Evolutionary conservation across 495 filamentous ascomycete species (phyloP).

Genomic region (Podospora didyma): DNA sequence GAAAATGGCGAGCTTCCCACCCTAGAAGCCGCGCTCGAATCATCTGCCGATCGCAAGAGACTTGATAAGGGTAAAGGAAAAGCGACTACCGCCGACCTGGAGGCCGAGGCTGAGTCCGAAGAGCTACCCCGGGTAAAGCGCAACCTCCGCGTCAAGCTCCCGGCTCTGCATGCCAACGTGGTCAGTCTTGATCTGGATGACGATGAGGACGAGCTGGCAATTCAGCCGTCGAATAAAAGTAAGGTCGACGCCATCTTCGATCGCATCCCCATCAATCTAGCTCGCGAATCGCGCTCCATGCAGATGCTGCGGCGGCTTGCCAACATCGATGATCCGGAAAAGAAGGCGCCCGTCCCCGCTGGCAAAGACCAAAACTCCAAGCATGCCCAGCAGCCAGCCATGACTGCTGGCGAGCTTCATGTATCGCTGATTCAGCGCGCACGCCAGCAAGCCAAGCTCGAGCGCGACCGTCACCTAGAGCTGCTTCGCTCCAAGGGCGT

Average conservation of each 20-base stretch:
- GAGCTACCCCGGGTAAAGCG: conserved; percentile 25
- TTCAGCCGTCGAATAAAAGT: conserved; percentile 31
- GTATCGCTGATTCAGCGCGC: conserved; percentile 62
- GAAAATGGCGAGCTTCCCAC: conserved; percentile 28
- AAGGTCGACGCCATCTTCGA: conserved; percentile 62
- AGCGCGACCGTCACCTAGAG: conserved; percentile 74
- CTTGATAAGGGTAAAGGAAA: conserved; percentile 57
- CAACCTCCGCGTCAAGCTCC: conserved; percentile 41
- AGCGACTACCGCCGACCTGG: conserved; percentile 29
- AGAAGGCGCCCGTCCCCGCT: conserved; percentile 15
- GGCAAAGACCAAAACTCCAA: conserved; percentile 28
- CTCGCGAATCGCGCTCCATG: conserved; percentile 61
- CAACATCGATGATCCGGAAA: conserved; percentile 59
- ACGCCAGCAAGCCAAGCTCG: conserved; percentile 71
- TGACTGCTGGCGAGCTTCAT: conserved; percentile 70
- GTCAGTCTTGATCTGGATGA: conserved; percentile 30
- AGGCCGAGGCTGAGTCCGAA: conserved; percentile 9
- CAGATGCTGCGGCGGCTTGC: conserved; percentile 68
- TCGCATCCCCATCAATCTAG: conserved; percentile 53
- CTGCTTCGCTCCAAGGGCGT: conserved; percentile 75
- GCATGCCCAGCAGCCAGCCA: conserved; percentile 35
- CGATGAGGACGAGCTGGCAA: conserved; percentile 37
- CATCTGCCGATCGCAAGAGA: conserved; percentile 18
- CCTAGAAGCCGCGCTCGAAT: conserved; percentile 24
- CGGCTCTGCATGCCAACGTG: conserved; percentile 24